A percentile compares a stretch with the other conserved stretches of the same genome.
Evolutionary conservation across 148 eudicot genomes (phyloP).

Genomic region (Rhododendron simsii): DNA sequence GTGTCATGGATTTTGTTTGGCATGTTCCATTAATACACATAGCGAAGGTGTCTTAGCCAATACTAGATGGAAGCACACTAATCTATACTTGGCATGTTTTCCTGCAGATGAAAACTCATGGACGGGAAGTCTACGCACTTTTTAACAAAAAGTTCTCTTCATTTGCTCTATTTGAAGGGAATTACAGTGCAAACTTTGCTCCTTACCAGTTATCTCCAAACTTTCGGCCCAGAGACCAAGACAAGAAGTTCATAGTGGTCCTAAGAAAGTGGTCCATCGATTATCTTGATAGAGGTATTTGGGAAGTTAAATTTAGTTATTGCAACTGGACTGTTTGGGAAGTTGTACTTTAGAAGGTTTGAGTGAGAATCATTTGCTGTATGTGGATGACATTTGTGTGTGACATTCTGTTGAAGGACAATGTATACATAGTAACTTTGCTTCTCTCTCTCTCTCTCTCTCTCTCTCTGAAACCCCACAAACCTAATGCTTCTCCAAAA

Average conservation of each 20-base stretch:
- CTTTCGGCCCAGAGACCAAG: constrained; percentile 48
- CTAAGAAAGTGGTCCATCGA: constrained; percentile 59
- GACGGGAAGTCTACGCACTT: constrained; percentile 46
- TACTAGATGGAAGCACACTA: background rate
- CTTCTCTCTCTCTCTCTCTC: background rate
- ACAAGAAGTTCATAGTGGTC: constrained; percentile 39
- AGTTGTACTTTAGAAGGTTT: background rate
- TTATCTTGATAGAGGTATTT: constrained; percentile 48
- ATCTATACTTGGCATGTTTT: background rate
- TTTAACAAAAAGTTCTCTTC: constrained; percentile 66
- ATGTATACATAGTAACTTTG: background rate
- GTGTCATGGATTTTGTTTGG: background rate
- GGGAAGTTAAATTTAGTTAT: background rate
- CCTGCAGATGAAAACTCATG: constrained; percentile 68
- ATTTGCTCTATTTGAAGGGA: constrained; percentile 88
- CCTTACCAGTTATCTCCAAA: constrained; percentile 76
- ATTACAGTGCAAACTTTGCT: constrained; percentile 33
- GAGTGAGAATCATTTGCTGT: background rate
- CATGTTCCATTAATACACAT: background rate
- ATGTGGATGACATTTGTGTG: background rate
- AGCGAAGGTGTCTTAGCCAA: background rate
- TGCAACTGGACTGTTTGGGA: background rate
- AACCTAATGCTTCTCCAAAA: background rate
- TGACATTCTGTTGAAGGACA: background rate
- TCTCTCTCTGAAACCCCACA: background rate